Base-by-base conservation (phyloP, 2,329 filamentous ascomycete species). In the Karstenula rhodostoma region DNA sequence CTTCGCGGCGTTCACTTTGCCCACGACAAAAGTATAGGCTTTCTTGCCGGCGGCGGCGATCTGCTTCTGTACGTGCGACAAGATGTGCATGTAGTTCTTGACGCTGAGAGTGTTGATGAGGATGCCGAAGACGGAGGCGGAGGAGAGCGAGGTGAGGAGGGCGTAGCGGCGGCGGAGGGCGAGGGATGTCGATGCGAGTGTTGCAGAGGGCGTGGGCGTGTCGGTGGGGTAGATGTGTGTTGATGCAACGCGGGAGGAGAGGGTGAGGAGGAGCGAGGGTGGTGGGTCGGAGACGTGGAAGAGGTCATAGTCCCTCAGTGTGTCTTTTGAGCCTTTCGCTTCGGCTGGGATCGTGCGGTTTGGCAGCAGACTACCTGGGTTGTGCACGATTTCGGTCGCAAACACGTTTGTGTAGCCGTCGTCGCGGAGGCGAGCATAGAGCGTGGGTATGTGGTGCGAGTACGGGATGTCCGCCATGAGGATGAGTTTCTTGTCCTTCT, bases 21-120 rank as follows among this genome's bases (percentile, higher is more conserved):
- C 95, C 0, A 99, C 95, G 1, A 99, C 95, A 50, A 99, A 92
- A 1, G 94, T 92, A 77, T 99, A 99, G 75, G 88, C 91, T 81
- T 98, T 99, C 82, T 98, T 98, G 12, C 93, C 94, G 0, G 92
- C 91, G 0, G 83, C 85, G 0, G 87, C 85, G 67, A 99, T 96
- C 63, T 89, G 86, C 8, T 82, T 77, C 61, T 91, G 89, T 33
- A 97, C 85, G 57, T 90, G 85, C 15, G 90, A 85, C 43, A 98
- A 88, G 0, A 94, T 93, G 15, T 87, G 82, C 64, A 97, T 85
- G 80, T 97, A 98, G 75, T 97, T 96, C 61, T 90, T 89, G 6
- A 98, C 93, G 23, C 91, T 94, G 4, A 99, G 87, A 0, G 95
- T 99, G 78, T 98, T 98, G 78, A 99, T 93, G 1, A 99, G 83